Conservation (phyloP, 2,329 filamentous ascomycete genomes). For the Sporothrix inflata region DNA sequence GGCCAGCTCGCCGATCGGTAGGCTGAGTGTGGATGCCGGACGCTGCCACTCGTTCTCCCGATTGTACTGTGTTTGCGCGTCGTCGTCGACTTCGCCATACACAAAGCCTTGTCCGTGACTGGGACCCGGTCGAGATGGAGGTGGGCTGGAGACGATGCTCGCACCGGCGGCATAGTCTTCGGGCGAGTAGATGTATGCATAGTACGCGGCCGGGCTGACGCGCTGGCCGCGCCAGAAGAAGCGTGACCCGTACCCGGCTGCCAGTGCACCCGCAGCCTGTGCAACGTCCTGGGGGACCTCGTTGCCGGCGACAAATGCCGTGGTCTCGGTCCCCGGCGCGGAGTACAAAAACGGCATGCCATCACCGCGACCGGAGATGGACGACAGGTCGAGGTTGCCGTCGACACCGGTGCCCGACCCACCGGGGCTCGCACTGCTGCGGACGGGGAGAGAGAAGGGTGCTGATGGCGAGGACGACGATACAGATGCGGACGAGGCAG, state of each 20-base stretch:
- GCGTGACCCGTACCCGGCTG: not conserved
- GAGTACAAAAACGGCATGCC: not conserved
- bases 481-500: not conserved
- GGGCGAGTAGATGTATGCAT: not conserved
- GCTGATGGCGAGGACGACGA: not conserved
- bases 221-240: not conserved
- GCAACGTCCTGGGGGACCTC: not conserved
- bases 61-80: not conserved
- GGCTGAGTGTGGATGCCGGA: constrained; percentile 41
- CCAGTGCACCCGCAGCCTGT: not conserved
- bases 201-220: not conserved
- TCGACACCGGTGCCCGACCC: not conserved
- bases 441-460: not conserved
- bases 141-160: not conserved
- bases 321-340: not conserved
- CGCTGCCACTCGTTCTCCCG: not conserved
- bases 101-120: not conserved
- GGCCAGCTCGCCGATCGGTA: constrained; percentile 60
- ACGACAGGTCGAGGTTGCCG: not conserved
- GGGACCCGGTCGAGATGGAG: not conserved
- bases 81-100: not conserved
- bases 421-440: not conserved
- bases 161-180: not conserved
- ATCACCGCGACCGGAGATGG: not conserved
- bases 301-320: not conserved